Conservation (phyloP, 2,329 filamentous ascomycete genomes). For the Seiridium cupressi region DNA sequence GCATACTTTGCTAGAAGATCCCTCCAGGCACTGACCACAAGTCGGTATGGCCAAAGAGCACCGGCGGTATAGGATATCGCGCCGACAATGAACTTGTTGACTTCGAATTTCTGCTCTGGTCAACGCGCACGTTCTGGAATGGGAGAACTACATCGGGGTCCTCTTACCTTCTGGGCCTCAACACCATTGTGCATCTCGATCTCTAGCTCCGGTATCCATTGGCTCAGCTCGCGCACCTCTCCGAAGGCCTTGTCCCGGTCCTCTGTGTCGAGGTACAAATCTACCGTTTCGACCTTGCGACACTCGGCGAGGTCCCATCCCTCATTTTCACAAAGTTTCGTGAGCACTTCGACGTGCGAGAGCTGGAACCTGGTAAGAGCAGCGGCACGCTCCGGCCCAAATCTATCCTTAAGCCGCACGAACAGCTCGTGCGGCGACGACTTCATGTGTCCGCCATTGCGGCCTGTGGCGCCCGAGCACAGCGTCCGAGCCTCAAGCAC, state of each 20-base stretch:
- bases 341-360: slow-evolving; percentile 36
- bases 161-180: slow-evolving; percentile 28
- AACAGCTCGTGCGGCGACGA: slow-evolving; percentile 41
- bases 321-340: slow-evolving; percentile 35
- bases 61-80: slow-evolving; percentile 45
- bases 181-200: slow-evolving; percentile 31
- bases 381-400: slow-evolving; percentile 35
- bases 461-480: slow-evolving; percentile 51
- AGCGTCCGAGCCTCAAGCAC: slow-evolving; percentile 50
- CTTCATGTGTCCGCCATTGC: slow-evolving; percentile 54
- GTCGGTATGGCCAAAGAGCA: slow-evolving; percentile 49
- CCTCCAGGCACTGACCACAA: slow-evolving; percentile 45
- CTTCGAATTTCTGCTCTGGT: slow-evolving; percentile 29
- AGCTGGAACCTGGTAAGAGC: slow-evolving; percentile 42
- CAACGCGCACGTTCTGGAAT: not conserved
- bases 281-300: slow-evolving; percentile 43
- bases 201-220: slow-evolving; percentile 38
- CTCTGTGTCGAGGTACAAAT: slow-evolving; percentile 39
- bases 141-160: not conserved
- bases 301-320: slow-evolving; percentile 34
- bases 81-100: slow-evolving; percentile 33
- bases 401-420: slow-evolving; percentile 22
- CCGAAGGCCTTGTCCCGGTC: slow-evolving; percentile 30
- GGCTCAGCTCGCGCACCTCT: slow-evolving; percentile 30
- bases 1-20: slow-evolving; percentile 33